Conservation (phyloP, 306 rosid species). For the Prosopis cineraria region DNA sequence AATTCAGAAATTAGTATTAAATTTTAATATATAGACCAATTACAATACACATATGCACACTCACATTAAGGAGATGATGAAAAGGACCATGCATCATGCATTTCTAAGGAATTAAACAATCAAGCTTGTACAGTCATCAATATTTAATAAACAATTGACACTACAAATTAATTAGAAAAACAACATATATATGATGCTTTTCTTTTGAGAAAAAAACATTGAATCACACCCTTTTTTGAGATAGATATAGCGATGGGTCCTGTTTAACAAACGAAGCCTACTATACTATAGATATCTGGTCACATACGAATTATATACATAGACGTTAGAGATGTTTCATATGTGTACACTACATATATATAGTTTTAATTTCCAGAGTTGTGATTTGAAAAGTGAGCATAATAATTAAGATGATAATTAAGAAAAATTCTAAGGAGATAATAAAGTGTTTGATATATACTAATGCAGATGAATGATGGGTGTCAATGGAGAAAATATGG, state of each 20-base stretch:
- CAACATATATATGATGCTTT: too few relatives aligned
- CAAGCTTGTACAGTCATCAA: too few relatives aligned
- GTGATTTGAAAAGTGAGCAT: neutral
- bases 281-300: neutral
- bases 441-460: neutral
- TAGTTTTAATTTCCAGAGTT: neutral
- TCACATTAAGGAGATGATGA: too few relatives aligned
- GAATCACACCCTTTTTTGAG: too few relatives aligned
- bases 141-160: too few relatives aligned
- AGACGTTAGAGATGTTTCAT: neutral
- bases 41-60: too few relatives aligned
- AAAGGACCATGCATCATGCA: too few relatives aligned
- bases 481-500: conserved; percentile 99
- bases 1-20: neutral
- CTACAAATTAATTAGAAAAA: too few relatives aligned
- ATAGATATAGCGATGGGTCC: too few relatives aligned
- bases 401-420: neutral
- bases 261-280: neutral
- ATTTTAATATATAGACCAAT: neutral
- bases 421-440: neutral
- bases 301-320: neutral
- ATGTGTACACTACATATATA: neutral
- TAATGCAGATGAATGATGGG: conserved; percentile 84
- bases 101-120: too few relatives aligned
- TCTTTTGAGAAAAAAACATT: too few relatives aligned